Evolutionary conservation across 768 basidiomycete genomes (phyloP), one percentile per base, ranked within the genome.

Genomic region (Lentinus tigrinus): DNA sequence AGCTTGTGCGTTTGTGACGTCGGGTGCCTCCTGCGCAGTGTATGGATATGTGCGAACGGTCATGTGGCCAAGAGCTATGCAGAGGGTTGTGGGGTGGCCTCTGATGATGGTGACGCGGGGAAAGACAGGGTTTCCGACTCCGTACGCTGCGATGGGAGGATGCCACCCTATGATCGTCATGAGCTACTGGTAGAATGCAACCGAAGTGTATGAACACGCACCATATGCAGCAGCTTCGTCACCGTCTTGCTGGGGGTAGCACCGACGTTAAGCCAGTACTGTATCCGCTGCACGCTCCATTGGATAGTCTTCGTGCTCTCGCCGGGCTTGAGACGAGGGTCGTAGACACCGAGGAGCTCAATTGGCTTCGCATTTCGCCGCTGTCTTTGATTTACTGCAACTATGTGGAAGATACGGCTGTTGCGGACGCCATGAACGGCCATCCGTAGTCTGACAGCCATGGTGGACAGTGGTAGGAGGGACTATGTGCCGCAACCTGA

Each of bases 231-330:
- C 63, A 98, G 67, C 65, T 80, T 86, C 39, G 88, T 83, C 4
- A 91, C 92, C 6, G 88, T 79, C 67, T 87, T 85, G 44, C 85
- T 89, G 1, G 96, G 96, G 58, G 82, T 72, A 34, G 96, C 96
- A 0, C 95, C 95, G 17, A 88, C 84, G 34, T 80, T 80, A 38
- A 98, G 72, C 96, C 96, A 98, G 68, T 91, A 93, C 57, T 81
- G 80, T 70, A 98, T 92, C 69, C 96, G 84, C 65, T 91, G 87
- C 24, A 88, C 87, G 72, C 93, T 94, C 95, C 95, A 98, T 65
- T 88, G 82, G 55, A 98, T 78, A 34, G 82, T 85, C 74, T 95
- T 96, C 63, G 83, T 79, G 23, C 75, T 72, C 57, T 78, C 71
- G 37, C 78, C 81, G 17, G 69, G 77, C 49, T 71, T 72, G 46